phyloP scores from a whole-genome alignment of 352 stramenopile genomes.

The Phytophthora sansomeana region DNA sequence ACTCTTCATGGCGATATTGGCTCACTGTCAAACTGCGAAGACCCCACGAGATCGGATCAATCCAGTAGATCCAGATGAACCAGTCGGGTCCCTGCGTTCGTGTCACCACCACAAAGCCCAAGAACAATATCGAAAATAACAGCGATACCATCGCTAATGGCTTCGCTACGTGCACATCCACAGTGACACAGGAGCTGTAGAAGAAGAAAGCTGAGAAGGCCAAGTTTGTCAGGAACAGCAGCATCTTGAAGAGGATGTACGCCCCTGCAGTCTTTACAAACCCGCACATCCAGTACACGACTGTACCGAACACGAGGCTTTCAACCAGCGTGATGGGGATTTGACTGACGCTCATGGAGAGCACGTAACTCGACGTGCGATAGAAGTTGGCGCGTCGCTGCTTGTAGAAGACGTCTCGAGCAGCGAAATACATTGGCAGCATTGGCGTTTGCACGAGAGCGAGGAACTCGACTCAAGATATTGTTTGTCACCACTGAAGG shows the following conservation, averaged over 20 bases:
- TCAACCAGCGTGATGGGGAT: constrained; percentile 51
- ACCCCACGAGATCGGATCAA: constrained; percentile 59
- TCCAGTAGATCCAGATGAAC: constrained; percentile 66
- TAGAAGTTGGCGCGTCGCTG: constrained; percentile 51
- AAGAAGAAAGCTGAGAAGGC: constrained; percentile 58
- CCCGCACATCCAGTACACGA: constrained; percentile 63
- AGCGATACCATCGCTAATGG: constrained; percentile 46
- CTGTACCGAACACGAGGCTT: constrained; percentile 49
- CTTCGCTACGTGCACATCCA: constrained; percentile 52
- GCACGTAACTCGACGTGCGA: constrained; percentile 43
- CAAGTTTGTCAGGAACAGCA: constrained; percentile 55
- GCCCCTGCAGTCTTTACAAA: constrained; percentile 45
- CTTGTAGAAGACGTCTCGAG: constrained; percentile 52
- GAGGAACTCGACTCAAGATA: constrained; percentile 80
- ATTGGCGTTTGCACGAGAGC: constrained; percentile 54
- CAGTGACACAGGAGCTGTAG: constrained; percentile 40
- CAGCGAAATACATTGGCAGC: constrained; percentile 41
- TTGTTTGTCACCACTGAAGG: constrained; percentile 54
- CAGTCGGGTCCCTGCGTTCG: constrained; percentile 42
- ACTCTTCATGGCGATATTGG: constrained; percentile 42
- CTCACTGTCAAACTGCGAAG: constrained; percentile 44
- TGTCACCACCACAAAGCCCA: constrained; percentile 53
- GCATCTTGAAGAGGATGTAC: constrained; percentile 49
- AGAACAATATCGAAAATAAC: constrained; percentile 51
- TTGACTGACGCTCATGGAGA: constrained; percentile 52